phyloP scores from a whole-genome alignment of 2,329 filamentous ascomycete species.

The Pyrenochaeta sp. region DNA sequence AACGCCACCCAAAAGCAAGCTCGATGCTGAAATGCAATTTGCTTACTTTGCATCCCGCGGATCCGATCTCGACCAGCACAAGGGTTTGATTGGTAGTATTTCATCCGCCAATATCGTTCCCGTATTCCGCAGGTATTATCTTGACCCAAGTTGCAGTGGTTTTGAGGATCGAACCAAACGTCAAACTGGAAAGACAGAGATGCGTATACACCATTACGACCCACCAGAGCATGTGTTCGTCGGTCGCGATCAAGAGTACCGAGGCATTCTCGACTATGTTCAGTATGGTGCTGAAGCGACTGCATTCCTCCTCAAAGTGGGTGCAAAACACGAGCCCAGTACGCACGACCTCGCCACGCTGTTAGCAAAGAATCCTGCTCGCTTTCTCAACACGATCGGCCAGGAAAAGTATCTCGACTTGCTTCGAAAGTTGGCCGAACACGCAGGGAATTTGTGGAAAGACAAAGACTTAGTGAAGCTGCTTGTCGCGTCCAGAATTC shows the following conservation, averaged over 20 bases:
- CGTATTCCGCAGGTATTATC: conserved; percentile 45
- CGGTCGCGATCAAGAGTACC: conserved; percentile 75
- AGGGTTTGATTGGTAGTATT: conserved; percentile 32
- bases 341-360: conserved; percentile 84
- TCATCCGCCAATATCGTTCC: conserved; percentile 49
- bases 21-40: conserved; percentile 77
- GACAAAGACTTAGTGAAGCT: conserved; percentile 80
- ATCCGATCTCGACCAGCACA: conserved; percentile 69
- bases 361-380: conserved; percentile 83
- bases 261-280: conserved; percentile 95
- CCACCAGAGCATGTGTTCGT: conserved; percentile 81
- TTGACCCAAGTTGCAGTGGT: conserved; percentile 39
- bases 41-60: conserved; percentile 83
- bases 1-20: conserved; percentile 72
- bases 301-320: conserved; percentile 84
- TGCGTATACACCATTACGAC: conserved; percentile 62
- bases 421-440: conserved; percentile 80
- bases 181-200: conserved; percentile 44
- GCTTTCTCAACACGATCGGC: conserved; percentile 81
- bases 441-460: conserved; percentile 72
- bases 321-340: conserved; percentile 90
- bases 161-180: conserved; percentile 44
- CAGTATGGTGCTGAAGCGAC: conserved; percentile 91
- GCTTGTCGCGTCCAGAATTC: conserved; percentile 78
- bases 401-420: conserved; percentile 88